A percentile compares a stretch with the other conserved stretches of the same genome.
Conservation (phyloP, 2,329 filamentous ascomycete genomes). For the Paecilomyces fulvus region DNA sequence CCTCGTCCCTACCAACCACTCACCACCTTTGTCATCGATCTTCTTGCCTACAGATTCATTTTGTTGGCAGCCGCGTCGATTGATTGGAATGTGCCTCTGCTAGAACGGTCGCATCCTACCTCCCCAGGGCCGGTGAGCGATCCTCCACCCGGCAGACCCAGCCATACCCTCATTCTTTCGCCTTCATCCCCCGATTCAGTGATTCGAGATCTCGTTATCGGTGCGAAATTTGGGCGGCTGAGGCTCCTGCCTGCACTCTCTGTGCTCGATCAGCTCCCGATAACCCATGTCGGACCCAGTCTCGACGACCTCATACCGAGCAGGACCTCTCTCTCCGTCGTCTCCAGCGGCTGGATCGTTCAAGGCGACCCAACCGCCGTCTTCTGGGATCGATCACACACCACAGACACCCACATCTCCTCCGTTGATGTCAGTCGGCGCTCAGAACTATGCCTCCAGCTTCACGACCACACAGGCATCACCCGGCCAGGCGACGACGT, state of each 20-base stretch:
- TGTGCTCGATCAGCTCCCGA: background rate
- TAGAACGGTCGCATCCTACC: slow-evolving; percentile 3
- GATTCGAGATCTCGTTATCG: background rate
- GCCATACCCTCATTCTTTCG: background rate
- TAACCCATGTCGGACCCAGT: slow-evolving; percentile 31
- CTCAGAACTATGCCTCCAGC: slow-evolving; percentile 40
- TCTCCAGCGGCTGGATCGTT: slow-evolving; percentile 32
- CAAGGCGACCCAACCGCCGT: slow-evolving; percentile 25
- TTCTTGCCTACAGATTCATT: background rate
- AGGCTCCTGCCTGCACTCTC: background rate
- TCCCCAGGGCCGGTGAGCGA: slow-evolving; percentile 1
- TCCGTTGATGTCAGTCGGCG: slow-evolving; percentile 44
- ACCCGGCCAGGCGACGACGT: slow-evolving; percentile 35
- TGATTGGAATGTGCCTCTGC: slow-evolving; percentile 4
- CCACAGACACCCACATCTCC: slow-evolving; percentile 35
- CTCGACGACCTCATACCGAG: slow-evolving; percentile 24
- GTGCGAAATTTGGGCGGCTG: background rate
- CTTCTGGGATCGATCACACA: slow-evolving; percentile 22
- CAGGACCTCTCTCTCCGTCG: slow-evolving; percentile 35
- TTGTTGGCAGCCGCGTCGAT: background rate
- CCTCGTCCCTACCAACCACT: background rate
- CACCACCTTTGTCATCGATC: background rate
- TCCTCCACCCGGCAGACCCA: slow-evolving; percentile 1
- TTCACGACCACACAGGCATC: slow-evolving; percentile 38
- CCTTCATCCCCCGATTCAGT: background rate